Percentiles rank a stretch among this genome's conserved stretches.
phyloP scores from a whole-genome alignment of 1,284 basidiomycete genomes.

The Malassezia furfur region DNA sequence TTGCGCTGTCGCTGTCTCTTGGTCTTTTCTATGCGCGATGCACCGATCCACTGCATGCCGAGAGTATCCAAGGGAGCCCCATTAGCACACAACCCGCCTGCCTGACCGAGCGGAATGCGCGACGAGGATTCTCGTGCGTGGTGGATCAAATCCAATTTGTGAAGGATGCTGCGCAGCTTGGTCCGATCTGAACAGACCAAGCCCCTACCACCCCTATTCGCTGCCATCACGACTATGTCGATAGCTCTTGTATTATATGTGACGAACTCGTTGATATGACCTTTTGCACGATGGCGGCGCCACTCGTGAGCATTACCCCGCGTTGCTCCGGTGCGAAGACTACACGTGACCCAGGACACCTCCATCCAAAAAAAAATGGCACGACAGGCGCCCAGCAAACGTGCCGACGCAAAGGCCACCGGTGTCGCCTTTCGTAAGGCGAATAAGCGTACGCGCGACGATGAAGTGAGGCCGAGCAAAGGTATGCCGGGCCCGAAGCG shows the following conservation, averaged over 20 bases:
- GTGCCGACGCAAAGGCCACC: neutral
- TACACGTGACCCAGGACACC: neutral
- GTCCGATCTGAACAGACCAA: neutral
- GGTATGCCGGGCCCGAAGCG: neutral
- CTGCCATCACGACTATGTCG: neutral
- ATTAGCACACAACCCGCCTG: too few species aligned
- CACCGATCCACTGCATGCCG: constrained; percentile 4
- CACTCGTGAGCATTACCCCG: too few species aligned
- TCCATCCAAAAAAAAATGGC: constrained; percentile 11
- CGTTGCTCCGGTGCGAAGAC: too few species aligned
- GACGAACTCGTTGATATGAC: neutral
- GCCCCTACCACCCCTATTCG: neutral
- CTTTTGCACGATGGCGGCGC: neutral
- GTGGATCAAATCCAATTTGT: constrained; percentile 6
- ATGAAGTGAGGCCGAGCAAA: neutral
- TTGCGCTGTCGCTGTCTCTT: neutral
- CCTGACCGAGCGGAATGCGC: too few species aligned
- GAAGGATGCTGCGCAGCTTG: constrained; percentile 13
- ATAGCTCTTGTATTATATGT: constrained; percentile 3
- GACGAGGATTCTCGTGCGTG: too few species aligned
- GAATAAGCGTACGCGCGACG: neutral
- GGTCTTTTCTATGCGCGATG: neutral
- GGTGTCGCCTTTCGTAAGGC: constrained; percentile 10
- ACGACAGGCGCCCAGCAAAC: neutral
- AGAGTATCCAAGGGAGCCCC: neutral